Conservation (phyloP, 2,329 filamentous ascomycete species). For the Scedosporium boydii region DNA sequence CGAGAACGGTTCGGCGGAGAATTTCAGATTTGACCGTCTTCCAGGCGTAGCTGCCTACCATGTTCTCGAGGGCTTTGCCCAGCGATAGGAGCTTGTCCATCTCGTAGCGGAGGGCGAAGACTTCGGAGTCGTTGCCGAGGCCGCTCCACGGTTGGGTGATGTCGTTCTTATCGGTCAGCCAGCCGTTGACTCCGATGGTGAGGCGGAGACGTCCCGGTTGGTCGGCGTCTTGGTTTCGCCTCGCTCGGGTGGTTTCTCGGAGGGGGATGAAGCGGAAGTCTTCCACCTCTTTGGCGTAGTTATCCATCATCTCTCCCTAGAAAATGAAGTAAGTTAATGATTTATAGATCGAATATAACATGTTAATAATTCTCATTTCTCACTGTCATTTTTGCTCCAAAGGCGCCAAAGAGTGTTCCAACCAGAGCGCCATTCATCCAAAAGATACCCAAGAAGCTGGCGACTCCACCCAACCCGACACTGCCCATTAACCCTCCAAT, state of each 20-base stretch:
- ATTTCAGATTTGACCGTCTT: conserved; percentile 64
- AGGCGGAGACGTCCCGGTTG: conserved; percentile 51
- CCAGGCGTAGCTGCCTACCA: conserved; percentile 71
- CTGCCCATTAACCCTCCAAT: conserved; percentile 77
- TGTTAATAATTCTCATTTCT: conserved; percentile 8
- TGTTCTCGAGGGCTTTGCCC: conserved; percentile 59
- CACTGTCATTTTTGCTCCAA: conserved; percentile 65
- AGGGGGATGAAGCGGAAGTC: conserved; percentile 75
- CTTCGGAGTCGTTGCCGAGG: conserved; percentile 61
- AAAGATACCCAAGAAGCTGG: conserved; percentile 75
- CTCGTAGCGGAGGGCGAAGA: conserved; percentile 80
- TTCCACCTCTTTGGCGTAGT: conserved; percentile 78
- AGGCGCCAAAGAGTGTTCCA: conserved; percentile 80
- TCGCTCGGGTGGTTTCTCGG: neutral
- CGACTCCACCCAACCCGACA: conserved; percentile 75
- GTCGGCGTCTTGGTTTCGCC: neutral
- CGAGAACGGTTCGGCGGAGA: conserved; percentile 61
- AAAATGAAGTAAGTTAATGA: too few relatives aligned
- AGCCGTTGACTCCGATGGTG: conserved; percentile 80
- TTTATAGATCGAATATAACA: neutral
- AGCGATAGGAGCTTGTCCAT: conserved; percentile 67
- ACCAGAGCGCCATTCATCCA: conserved; percentile 81
- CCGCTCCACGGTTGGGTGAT: conserved; percentile 72
- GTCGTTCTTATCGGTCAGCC: conserved; percentile 68
- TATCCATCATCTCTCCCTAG: conserved; percentile 72